Base-by-base conservation (phyloP, 345 rosid genomes). In the Sapria himalayana region DNA sequence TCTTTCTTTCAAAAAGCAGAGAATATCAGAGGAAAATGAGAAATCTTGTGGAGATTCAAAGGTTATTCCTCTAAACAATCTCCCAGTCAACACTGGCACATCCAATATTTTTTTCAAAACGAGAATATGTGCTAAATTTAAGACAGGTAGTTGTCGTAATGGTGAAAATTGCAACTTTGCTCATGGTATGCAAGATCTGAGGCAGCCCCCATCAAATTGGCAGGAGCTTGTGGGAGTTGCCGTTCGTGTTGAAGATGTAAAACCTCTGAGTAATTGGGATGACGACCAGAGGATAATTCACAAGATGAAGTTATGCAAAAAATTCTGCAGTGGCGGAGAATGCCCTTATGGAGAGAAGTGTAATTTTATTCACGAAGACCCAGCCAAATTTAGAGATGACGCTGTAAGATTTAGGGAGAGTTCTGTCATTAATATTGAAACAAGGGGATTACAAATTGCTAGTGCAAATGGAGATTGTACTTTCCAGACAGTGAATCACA, bases 321-420 rank as follows among this genome's bases (percentile, higher is more conserved):
- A 76, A 66, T 89, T 79, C 52, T 79, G 77, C 46, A 74, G 65
- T 17, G 93, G 95, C 0, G 95, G 79, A 60, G 92, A 79, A 51
- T 82, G 95, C 37, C 98, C 98, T 35, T 89, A 82, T 57, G 95
- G 95, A 1, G 86, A 82, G 15, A 74, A 76, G 49, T 89, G 98
- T 50, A 89, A 77, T 61, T 89, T 89, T 60, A 78, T 82, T 55
- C 98, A 89, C 10, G 92, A 89, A 61, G 82, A 61, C 29, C 73
- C 92, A 0, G 49, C 93, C 0, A 89, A 77, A 63, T 77, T 70
- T 49, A 79, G 84, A 64, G 91, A 82, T 63, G 94, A 74, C 42
- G 38, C 48, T 0, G 74, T 70, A 36, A 76, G 68, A 56, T 56
- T 59, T 49, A 73, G 98, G 55, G 95, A 89, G 75, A 71, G 72